Conservation (phyloP, 768 basidiomycete genomes). For the Russula emetica region DNA sequence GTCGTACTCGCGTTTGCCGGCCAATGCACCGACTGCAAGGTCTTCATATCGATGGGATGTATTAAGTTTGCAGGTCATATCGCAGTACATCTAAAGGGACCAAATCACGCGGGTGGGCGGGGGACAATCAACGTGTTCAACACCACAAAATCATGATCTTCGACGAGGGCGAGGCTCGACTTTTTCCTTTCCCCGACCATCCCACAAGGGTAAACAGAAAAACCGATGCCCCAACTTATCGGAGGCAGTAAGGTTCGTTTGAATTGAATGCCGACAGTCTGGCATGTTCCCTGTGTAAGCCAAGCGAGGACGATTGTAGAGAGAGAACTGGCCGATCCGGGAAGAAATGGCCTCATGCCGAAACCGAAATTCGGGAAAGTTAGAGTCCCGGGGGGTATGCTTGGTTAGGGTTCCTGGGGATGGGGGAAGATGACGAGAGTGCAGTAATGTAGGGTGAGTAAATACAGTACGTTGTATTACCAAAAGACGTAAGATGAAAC, state of each 20-base stretch:
- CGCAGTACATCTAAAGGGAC: constrained; percentile 17
- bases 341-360: constrained; percentile 12
- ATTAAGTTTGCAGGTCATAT: constrained; percentile 18
- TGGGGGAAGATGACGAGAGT: constrained; percentile 18
- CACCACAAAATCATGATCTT: constrained; percentile 14
- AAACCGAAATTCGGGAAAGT: constrained; percentile 18
- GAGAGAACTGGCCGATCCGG: constrained; percentile 21
- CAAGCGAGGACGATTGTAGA: constrained; percentile 19
- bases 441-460: constrained; percentile 18
- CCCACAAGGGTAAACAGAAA: not conserved
- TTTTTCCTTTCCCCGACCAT: not conserved
- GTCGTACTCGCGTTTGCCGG: constrained; percentile 19
- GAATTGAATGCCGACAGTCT: constrained; percentile 19
- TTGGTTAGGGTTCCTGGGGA: constrained; percentile 24
- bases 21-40: constrained; percentile 7
- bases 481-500: constrained; percentile 26
- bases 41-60: constrained; percentile 24
- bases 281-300: constrained; percentile 6
- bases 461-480: constrained; percentile 25
- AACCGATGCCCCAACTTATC: constrained; percentile 1
- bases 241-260: constrained; percentile 18
- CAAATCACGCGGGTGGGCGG: constrained; percentile 17
- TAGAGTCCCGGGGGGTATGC: constrained; percentile 23
- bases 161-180: constrained; percentile 1
- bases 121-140: constrained; percentile 16